These are phyloP conservation scores for Botryotinia calthae DNA, from an alignment of 2,329 filamentous ascomycete genomes.

Conservation along the genomic window DNA sequence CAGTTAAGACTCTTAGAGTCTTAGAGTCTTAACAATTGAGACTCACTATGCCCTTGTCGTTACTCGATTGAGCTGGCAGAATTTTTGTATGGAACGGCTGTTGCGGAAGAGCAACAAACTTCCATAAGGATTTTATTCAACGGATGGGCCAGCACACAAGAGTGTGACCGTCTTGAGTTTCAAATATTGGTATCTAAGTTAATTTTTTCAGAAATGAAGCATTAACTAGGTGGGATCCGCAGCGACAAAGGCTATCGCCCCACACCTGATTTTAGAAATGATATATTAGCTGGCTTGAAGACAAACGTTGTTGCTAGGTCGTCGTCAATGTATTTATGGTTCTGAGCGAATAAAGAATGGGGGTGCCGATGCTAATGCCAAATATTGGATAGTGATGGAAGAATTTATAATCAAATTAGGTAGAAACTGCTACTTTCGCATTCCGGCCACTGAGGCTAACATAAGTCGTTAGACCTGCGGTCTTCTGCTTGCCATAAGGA, in stretches of 20 bases:
- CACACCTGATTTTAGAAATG: neutral
- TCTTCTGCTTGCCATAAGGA: neutral
- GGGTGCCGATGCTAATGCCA: neutral
- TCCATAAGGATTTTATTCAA: neutral
- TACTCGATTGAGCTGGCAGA: neutral
- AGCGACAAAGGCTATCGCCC: neutral
- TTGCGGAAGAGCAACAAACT: constrained; percentile 9
- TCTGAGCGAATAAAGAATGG: neutral
- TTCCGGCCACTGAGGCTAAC: neutral
- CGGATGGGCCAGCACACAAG: neutral
- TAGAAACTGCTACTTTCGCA: neutral
- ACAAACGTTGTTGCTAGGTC: neutral
- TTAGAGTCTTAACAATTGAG: neutral
- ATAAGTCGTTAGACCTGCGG: neutral
- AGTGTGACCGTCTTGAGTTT: neutral
- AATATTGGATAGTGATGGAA: neutral
- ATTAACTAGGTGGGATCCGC: neutral
- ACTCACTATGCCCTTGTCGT: neutral
- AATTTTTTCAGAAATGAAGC: neutral
- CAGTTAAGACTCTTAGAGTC: neutral
- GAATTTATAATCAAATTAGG: neutral
- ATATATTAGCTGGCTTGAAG: neutral
- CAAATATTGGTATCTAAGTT: neutral
- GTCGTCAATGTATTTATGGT: neutral
- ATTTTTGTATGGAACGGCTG: neutral